phyloP scores from a whole-genome alignment of 2,329 filamentous ascomycete genomes.

The Beauveria scarabaeidicola region DNA sequence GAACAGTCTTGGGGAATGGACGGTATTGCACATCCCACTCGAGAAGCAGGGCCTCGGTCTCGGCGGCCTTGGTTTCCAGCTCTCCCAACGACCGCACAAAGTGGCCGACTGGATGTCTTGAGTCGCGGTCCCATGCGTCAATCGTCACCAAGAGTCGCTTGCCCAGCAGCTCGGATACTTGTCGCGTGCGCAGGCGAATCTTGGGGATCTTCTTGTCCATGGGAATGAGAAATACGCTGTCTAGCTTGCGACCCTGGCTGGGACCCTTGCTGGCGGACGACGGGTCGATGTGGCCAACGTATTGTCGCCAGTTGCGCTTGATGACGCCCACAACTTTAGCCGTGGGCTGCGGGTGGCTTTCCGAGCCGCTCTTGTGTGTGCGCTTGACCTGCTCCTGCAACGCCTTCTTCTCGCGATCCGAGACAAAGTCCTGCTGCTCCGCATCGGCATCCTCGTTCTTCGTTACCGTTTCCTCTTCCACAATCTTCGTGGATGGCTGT shows the following conservation, averaged over 20 bases:
- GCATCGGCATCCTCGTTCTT: conserved; percentile 89
- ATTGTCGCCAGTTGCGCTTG: conserved; percentile 96
- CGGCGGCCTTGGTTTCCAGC: conserved; percentile 92
- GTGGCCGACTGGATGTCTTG: conserved; percentile 84
- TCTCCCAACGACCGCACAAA: conserved; percentile 90
- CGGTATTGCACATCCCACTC: conserved; percentile 98
- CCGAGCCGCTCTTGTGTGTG: conserved; percentile 66
- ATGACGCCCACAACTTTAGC: conserved; percentile 86
- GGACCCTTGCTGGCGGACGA: conserved; percentile 68
- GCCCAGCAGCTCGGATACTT: conserved; percentile 79
- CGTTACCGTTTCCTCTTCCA: conserved; percentile 87
- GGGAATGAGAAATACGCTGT: conserved; percentile 88
- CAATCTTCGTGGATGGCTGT: conserved; percentile 85
- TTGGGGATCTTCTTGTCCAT: conserved; percentile 99
- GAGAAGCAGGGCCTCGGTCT: conserved; percentile 87
- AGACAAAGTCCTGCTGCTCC: conserved; percentile 73
- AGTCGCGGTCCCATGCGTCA: conserved; percentile 91
- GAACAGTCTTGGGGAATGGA: conserved; percentile 88
- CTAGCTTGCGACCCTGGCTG: conserved; percentile 73
- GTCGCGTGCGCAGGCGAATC: conserved; percentile 84
- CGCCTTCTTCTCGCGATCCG: conserved; percentile 75
- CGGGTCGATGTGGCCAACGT: conserved; percentile 89
- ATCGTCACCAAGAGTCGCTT: conserved; percentile 90
- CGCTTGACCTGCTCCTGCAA: conserved; percentile 87
- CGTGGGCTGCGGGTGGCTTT: conserved; percentile 79